Percentiles rank a stretch among this genome's conserved stretches.
Evolutionary conservation across 1,284 basidiomycete genomes (phyloP).

Genomic region (Rhizoctonia solani): DNA sequence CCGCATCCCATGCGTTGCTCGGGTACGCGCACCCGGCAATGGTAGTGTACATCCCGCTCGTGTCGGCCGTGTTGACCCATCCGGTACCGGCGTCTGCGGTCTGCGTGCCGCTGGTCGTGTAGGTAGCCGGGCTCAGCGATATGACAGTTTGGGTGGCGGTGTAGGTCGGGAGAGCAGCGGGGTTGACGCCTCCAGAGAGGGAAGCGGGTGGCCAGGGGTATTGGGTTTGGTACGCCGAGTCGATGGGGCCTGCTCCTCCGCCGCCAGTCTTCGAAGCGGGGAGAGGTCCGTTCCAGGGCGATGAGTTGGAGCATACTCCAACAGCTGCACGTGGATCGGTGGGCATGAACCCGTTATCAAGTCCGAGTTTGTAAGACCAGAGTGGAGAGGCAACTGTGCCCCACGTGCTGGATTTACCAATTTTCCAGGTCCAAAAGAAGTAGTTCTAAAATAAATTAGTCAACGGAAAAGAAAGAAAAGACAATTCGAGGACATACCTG

Average conservation of each 20-base stretch:
- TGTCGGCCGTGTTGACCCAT: conserved; percentile 54
- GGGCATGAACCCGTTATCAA: conserved; percentile 87
- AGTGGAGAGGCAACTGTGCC: conserved; percentile 69
- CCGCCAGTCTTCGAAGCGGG: conserved; percentile 79
- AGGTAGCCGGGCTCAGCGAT: conserved; percentile 60
- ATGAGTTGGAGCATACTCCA: conserved; percentile 65
- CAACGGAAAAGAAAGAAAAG: background rate
- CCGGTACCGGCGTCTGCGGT: conserved; percentile 59
- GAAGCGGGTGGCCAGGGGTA: conserved; percentile 63
- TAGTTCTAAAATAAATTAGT: conserved; percentile 60
- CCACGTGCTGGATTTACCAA: conserved; percentile 59
- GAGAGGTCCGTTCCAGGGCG: conserved; percentile 54
- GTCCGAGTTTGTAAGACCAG: conserved; percentile 87
- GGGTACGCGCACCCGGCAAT: conserved; percentile 68
- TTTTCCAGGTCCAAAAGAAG: conserved; percentile 98
- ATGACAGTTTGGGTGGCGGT: conserved; percentile 64
- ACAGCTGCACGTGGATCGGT: conserved; percentile 72
- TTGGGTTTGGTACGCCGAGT: conserved; percentile 51
- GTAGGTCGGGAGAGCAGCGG: conserved; percentile 63
- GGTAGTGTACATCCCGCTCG: conserved; percentile 54
- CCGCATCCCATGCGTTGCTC: conserved; percentile 59
- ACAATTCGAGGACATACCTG: conserved; percentile 41
- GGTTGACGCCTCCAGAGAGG: conserved; percentile 51
- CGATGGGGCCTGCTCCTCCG: conserved; percentile 40
- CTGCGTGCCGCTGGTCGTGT: conserved; percentile 52